A percentile compares a stretch with the other conserved stretches of the same genome.
Conservation (phyloP, 768 basidiomycete species). For the Rhodosporidiobolus odoratus region DNA sequence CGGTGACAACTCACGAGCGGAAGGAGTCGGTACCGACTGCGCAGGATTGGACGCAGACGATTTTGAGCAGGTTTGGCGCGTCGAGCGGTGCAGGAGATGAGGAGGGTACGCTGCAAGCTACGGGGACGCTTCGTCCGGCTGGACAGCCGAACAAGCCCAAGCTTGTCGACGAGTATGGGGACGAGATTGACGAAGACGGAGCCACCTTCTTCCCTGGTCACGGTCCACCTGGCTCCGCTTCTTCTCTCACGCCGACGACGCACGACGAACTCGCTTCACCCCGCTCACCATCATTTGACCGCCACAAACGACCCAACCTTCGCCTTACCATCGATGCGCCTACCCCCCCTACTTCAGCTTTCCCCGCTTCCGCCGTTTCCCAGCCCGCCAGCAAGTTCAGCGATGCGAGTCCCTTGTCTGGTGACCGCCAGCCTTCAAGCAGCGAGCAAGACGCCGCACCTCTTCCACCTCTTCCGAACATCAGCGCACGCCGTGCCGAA, state of each 20-base stretch:
- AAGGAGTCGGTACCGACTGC: constrained; percentile 19
- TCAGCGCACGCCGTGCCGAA: background rate
- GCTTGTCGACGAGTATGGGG: constrained; percentile 31
- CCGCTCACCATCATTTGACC: constrained; percentile 9
- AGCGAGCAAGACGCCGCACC: background rate
- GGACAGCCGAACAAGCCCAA: constrained; percentile 9
- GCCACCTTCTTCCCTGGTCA: constrained; percentile 32
- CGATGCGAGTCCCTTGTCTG: background rate
- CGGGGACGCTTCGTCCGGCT: constrained; percentile 16
- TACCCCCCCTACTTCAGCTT: background rate
- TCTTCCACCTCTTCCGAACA: constrained; percentile 3
- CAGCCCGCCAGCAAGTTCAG: too few species aligned
- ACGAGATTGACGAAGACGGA: constrained; percentile 30
- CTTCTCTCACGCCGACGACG: background rate
- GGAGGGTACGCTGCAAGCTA: too few species aligned
- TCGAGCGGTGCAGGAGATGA: constrained; percentile 5
- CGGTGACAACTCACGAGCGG: background rate
- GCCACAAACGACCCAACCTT: constrained; percentile 28
- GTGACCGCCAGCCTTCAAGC: background rate
- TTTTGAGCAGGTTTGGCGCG: constrained; percentile 24
- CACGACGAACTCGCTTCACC: background rate
- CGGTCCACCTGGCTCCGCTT: background rate
- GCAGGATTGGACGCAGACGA: constrained; percentile 30
- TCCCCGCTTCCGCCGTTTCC: too few species aligned
- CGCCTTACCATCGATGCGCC: constrained; percentile 21